Evolutionary conservation across 1,139 yeast species (phyloP).

Genomic region (Kodamaea ohmeri): DNA sequence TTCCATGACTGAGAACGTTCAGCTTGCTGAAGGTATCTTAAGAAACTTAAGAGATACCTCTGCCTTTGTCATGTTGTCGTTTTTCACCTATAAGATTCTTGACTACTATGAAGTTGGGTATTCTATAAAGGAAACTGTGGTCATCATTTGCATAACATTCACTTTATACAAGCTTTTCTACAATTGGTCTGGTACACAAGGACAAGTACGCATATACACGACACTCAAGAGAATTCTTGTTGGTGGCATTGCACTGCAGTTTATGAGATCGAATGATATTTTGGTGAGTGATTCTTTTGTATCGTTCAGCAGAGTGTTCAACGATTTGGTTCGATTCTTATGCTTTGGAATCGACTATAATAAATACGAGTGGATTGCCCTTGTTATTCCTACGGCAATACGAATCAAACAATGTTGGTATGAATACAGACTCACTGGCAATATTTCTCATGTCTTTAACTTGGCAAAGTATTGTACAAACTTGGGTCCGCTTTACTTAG

Average conservation of each 20-base stretch:
- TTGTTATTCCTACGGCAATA: conserved; percentile 63
- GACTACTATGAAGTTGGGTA: conserved; percentile 13
- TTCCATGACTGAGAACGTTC: conserved; percentile 30
- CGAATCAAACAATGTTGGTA: conserved; percentile 77
- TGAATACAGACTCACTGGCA: conserved; percentile 56
- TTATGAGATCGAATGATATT: conserved; percentile 73
- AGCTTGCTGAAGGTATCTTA: conserved; percentile 37
- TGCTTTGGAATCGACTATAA: conserved; percentile 40
- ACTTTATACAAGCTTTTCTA: conserved; percentile 14
- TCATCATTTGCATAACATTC: conserved; percentile 12
- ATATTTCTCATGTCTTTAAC: conserved; percentile 62
- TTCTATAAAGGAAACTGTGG: conserved; percentile 9
- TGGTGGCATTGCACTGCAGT: conserved; percentile 54
- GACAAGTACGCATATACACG: conserved; percentile 44
- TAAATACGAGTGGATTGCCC: conserved; percentile 47
- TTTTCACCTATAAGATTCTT: conserved; percentile 21
- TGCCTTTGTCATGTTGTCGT: conserved; percentile 23
- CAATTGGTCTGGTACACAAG: conserved; percentile 19
- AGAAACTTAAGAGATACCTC: conserved; percentile 23
- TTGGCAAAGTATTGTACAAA: conserved; percentile 71
- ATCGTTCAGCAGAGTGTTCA: conserved; percentile 71
- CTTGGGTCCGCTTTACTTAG: conserved; percentile 45
- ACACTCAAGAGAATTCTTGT: conserved; percentile 52
- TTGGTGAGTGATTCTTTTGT: conserved; percentile 77
- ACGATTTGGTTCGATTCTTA: conserved; percentile 41